Evolutionary conservation across 2,329 filamentous ascomycete genomes (phyloP), one percentile per base, ranked within the genome.

Genomic region (Coniochaeta prunicola): DNA sequence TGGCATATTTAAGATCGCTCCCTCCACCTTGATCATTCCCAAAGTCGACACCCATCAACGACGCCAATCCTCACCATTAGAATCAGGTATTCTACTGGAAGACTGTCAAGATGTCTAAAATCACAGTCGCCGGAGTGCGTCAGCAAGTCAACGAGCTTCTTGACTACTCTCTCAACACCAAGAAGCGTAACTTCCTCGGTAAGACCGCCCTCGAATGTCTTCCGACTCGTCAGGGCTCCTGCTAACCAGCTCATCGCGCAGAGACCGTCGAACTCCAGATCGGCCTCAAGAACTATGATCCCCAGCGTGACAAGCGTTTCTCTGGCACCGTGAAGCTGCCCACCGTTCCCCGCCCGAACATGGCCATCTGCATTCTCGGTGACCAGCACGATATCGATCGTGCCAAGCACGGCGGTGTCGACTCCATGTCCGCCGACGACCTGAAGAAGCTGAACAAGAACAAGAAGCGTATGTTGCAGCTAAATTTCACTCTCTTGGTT

Each of bases 381-480:
- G 83, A 86, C 79, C 83, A 85, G 88, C 93, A 97, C 86, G 94
- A 99, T 86, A 96, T 99, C 76, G 94, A 99, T 79, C 92, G 94
- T 86, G 93, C 94, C 76, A 99, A 99, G 89, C 94, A 99, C 86
- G 90, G 92, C 74, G 93, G 92, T 78, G 87, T 97, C 70, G 94
- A 99, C 76, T 92, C 93, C 82, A 97, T 97, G 94, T 96, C 91
- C 74, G 81, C 91, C 68, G 94, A 99, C 74, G 94, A 99, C 81
- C 83, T 99, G 82, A 99, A 99, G 91, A 99, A 99, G 90, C 91
- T 99, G 70, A 99, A 99, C 90, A 99, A 99, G 91, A 99, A 99
- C 91, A 97, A 99, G 91, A 99, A 99, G 90, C 89, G 53, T 54
- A 33, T n/a, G 53, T 54, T 7, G 5, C 8, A 53, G 8, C 26